These are phyloP conservation scores for Sporisorium sorghi DNA, from an alignment of 1,284 basidiomycete genomes.

Conservation along the genomic window DNA sequence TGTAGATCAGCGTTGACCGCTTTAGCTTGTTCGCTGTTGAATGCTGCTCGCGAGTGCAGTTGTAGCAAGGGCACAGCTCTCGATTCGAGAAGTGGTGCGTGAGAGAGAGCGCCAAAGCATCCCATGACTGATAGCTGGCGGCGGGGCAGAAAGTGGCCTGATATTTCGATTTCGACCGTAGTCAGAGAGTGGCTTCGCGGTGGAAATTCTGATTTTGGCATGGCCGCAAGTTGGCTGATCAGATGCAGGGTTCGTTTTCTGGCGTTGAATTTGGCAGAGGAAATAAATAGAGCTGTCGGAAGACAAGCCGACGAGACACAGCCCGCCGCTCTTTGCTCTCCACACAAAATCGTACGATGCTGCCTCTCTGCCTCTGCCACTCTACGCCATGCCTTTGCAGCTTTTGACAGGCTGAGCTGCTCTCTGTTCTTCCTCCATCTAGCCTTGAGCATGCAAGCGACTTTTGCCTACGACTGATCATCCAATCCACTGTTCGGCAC, in stretches of 20 bases:
- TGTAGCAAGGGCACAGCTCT: background rate
- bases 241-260: slow-evolving; percentile 2
- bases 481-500: background rate
- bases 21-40: too few relatives aligned
- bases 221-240: slow-evolving; percentile 1
- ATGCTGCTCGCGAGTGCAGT: background rate
- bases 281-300: slow-evolving; percentile 6
- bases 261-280: background rate
- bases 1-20: too few relatives aligned
- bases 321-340: background rate
- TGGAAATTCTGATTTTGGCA: background rate
- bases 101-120: too few relatives aligned
- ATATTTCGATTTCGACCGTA: slow-evolving; percentile 7
- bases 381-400: slow-evolving; percentile 4
- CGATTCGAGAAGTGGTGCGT: too few relatives aligned
- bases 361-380: slow-evolving; percentile 6
- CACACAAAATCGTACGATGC: slow-evolving; percentile 42
- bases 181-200: too few relatives aligned
- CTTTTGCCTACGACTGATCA: background rate
- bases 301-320: background rate
- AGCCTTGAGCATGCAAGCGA: background rate
- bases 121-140: too few relatives aligned
- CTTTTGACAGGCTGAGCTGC: background rate
- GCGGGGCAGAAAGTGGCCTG: slow-evolving; percentile 18
- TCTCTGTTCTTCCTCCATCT: background rate